These are phyloP conservation scores for Gossypium davidsonii DNA, from an alignment of 441 rosid genomes.

Conservation along the genomic window DNA sequence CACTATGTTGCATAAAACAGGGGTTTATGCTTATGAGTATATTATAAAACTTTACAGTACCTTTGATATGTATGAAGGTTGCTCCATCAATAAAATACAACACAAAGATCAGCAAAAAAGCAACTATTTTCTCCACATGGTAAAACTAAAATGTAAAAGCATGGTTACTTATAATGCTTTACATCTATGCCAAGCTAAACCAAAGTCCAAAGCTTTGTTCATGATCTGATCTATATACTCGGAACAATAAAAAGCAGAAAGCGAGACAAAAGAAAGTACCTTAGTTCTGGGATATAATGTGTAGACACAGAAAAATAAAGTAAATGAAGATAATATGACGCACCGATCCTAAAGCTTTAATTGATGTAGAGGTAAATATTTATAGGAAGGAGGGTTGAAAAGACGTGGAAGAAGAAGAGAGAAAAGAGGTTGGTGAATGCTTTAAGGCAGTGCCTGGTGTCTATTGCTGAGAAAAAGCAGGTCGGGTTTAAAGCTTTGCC, in stretches of 20 bases:
- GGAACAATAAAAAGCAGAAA: background rate
- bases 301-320: background rate
- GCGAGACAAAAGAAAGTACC: constrained; percentile 14
- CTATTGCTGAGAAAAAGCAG: background rate
- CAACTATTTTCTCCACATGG: no score
- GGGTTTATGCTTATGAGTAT: no score
- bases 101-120: no score
- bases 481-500: background rate
- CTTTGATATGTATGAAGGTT: no score
- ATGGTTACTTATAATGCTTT: no score
- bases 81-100: no score
- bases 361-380: background rate
- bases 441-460: background rate
- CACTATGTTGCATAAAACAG: no score
- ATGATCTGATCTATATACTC: no score
- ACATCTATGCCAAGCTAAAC: no score
- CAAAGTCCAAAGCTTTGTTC: no score
- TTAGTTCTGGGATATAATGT: constrained; percentile 13
- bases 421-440: background rate
- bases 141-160: no score
- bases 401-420: background rate
- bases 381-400: background rate
- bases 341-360: constrained; percentile 4
- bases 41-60: no score
- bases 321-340: background rate